Conservation (phyloP, 495 filamentous ascomycete species). For the Penicillium egyptiacum region DNA sequence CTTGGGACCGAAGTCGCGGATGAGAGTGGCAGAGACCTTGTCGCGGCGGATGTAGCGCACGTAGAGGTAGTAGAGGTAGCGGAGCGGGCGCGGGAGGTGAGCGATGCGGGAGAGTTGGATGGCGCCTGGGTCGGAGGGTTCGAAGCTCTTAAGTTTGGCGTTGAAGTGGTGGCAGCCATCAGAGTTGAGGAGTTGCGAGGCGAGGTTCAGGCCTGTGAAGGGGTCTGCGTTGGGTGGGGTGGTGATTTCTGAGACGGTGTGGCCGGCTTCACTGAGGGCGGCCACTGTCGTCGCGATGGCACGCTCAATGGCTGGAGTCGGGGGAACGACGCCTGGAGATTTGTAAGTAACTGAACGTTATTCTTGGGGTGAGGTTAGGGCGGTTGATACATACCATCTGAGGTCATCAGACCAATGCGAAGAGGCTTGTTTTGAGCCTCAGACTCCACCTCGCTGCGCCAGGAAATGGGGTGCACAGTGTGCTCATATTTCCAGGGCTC, state of each 20-base stretch:
- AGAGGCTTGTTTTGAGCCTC: constrained; percentile 62
- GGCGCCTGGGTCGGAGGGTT: constrained; percentile 80
- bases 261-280: constrained; percentile 68
- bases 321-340: constrained; percentile 68
- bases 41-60: constrained; percentile 81
- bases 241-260: constrained; percentile 72
- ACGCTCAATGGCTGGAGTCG: constrained; percentile 78
- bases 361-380: neutral
- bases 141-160: constrained; percentile 72
- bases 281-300: constrained; percentile 69
- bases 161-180: constrained; percentile 84
- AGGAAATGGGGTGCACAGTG: constrained; percentile 78
- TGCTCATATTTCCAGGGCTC: constrained; percentile 91
- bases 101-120: constrained; percentile 70
- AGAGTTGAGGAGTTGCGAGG: constrained; percentile 79
- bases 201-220: constrained; percentile 75
- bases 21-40: constrained; percentile 71
- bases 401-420: constrained; percentile 73
- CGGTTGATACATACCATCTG: constrained; percentile 57
- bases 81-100: constrained; percentile 69
- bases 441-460: constrained; percentile 61
- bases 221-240: constrained; percentile 59
- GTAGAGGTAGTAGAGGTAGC: constrained; percentile 86
- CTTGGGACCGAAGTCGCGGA: constrained; percentile 69
- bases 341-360: neutral